A percentile compares a stretch with the other conserved stretches of the same genome.
phyloP scores from a whole-genome alignment of 352 stramenopile species.

The Phytophthora hibernalis region DNA sequence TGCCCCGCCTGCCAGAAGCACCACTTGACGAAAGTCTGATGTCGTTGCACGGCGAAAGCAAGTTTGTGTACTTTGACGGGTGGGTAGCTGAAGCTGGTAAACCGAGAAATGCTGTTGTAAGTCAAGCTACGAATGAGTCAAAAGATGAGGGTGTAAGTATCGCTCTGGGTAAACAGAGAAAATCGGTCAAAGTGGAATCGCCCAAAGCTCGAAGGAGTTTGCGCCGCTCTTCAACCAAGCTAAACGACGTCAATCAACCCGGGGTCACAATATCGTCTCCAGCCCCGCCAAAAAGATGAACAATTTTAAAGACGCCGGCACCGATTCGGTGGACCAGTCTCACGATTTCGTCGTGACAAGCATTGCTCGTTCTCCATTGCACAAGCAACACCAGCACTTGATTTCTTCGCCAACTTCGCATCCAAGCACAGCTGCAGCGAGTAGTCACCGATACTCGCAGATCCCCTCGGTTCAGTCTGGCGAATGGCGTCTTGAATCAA shows the following conservation, averaged over 20 bases:
- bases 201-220: not conserved
- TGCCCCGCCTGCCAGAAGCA: not conserved
- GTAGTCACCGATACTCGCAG: conserved; percentile 34
- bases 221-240: conserved; percentile 1
- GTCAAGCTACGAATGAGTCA: not conserved
- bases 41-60: conserved; percentile 61
- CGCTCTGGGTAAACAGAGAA: conserved; percentile 12
- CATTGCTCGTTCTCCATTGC: conserved; percentile 7
- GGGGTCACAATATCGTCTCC: not conserved
- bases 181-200: conserved; percentile 12
- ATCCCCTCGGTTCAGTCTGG: conserved; percentile 1
- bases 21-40: conserved; percentile 16
- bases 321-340: conserved; percentile 37
- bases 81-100: conserved; percentile 13
- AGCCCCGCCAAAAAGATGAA: not conserved
- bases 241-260: not conserved
- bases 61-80: conserved; percentile 65
- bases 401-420: conserved; percentile 3
- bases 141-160: not conserved
- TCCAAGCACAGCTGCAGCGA: conserved; percentile 8
- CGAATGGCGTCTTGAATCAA: conserved; percentile 29
- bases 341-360: conserved; percentile 48
- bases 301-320: not conserved
- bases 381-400: conserved; percentile 4
- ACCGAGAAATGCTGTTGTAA: not conserved